phyloP scores from a whole-genome alignment of 2,329 filamentous ascomycete species.

The Xylaria sp. region DNA sequence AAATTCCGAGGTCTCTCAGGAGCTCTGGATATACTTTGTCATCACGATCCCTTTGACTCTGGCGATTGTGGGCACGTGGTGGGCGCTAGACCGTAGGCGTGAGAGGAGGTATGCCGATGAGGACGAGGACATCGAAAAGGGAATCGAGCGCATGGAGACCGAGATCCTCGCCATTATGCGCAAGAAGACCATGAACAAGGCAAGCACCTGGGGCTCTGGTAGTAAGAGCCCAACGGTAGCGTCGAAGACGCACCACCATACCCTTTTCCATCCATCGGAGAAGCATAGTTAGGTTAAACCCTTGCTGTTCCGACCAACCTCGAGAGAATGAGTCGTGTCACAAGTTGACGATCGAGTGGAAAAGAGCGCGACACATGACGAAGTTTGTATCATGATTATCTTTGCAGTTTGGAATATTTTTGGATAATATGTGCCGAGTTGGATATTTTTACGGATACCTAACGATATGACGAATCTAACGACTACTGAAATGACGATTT shows the following conservation, averaged over 20 bases:
- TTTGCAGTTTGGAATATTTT: background rate
- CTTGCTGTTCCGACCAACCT: background rate
- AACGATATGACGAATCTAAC: conserved; percentile 21
- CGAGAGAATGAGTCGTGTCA: background rate
- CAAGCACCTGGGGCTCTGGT: conserved; percentile 61
- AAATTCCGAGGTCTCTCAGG: conserved; percentile 57
- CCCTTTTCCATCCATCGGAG: conserved; percentile 17
- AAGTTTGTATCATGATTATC: background rate
- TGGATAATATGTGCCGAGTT: background rate
- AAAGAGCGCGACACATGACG: background rate
- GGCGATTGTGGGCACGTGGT: conserved; percentile 65
- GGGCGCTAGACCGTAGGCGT: conserved; percentile 62
- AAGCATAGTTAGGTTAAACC: conserved; percentile 21
- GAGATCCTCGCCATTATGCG: conserved; percentile 67
- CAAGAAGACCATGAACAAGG: conserved; percentile 66
- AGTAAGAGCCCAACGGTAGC: background rate
- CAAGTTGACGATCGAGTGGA: background rate
- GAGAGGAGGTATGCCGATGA: conserved; percentile 60
- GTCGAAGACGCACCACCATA: conserved; percentile 11
- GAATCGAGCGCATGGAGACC: conserved; percentile 66
- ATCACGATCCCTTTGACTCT: conserved; percentile 68
- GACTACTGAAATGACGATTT: background rate
- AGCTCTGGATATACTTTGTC: conserved; percentile 72
- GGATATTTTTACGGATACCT: background rate
- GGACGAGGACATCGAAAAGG: conserved; percentile 62